phyloP scores from a whole-genome alignment of 2,329 filamentous ascomycete species.

The Xylaria sp. region DNA sequence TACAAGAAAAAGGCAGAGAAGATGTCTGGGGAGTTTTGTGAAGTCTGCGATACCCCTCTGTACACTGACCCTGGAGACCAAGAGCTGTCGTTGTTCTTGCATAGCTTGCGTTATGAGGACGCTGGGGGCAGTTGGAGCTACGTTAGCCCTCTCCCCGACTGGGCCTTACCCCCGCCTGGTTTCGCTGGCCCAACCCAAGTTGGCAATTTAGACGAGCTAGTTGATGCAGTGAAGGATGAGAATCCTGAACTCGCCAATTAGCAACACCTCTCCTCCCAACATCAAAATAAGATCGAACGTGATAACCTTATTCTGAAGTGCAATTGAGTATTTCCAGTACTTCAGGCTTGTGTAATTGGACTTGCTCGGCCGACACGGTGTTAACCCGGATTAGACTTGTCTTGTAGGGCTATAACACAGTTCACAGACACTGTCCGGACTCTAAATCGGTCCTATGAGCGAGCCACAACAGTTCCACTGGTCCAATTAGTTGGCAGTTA shows the following conservation, averaged over 20 bases:
- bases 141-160: constrained; percentile 82
- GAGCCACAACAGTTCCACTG: constrained; percentile 18
- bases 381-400: constrained; percentile 25
- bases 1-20: constrained; percentile 92
- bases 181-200: constrained; percentile 77
- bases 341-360: constrained; percentile 27
- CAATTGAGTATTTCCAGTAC: constrained; percentile 18
- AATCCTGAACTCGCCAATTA: constrained; percentile 52
- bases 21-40: constrained; percentile 86
- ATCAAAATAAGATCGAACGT: constrained; percentile 8
- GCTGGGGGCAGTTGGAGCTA: constrained; percentile 87
- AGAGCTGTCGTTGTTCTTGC: constrained; percentile 92
- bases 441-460: constrained; percentile 8
- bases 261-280: constrained; percentile 40
- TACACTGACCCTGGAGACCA: constrained; percentile 93
- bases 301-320: background rate
- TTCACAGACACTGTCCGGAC: constrained; percentile 25
- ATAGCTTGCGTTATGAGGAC: constrained; percentile 91
- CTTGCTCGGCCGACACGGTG: background rate
- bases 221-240: constrained; percentile 63
- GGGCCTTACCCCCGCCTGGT: constrained; percentile 85
- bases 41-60: constrained; percentile 84
- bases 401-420: constrained; percentile 13
- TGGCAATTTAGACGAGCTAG: constrained; percentile 68
- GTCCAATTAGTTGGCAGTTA: constrained; percentile 17